Evolutionary conservation across 225 moss, liverwort and hornwort genomes (phyloP).

Genomic region (Asterella californica): DNA sequence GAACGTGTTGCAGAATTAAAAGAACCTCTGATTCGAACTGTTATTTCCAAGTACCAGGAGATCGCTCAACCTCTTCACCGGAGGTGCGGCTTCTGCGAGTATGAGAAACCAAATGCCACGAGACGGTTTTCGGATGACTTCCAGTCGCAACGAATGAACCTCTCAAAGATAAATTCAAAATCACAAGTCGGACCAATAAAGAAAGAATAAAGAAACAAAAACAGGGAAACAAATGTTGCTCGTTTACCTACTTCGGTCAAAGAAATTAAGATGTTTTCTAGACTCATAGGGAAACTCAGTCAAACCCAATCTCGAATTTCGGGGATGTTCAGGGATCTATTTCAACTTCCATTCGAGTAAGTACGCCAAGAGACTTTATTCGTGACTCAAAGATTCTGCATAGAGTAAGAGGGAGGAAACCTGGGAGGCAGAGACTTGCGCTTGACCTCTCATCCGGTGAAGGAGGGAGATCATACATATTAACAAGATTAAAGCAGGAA

Average conservation of each 20-base stretch:
- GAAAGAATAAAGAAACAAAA: neutral
- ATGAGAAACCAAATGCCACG: neutral
- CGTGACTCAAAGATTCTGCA: neutral
- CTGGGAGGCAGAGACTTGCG: conserved; percentile 20
- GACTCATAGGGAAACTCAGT: neutral
- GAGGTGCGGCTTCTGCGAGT: neutral
- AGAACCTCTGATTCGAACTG: neutral
- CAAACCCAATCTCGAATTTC: neutral
- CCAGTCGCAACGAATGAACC: no score
- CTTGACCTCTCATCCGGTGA: conserved; percentile 17
- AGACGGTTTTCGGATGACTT: no score
- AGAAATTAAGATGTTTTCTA: neutral
- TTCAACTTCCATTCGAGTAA: neutral
- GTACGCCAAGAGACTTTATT: neutral
- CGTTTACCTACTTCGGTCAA: neutral
- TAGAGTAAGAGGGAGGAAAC: conserved; percentile 13
- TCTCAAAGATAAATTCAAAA: neutral
- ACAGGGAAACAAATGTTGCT: neutral
- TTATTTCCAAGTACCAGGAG: neutral
- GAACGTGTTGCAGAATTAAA: neutral
- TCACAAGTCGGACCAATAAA: neutral
- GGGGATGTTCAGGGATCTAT: neutral
- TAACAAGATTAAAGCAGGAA: conserved; percentile 26
- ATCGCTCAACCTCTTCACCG: neutral
- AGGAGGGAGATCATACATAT: conserved; percentile 29